Evolutionary conservation across 805 yeast species (phyloP).

Genomic region (Komagataella kurtzmanii): DNA sequence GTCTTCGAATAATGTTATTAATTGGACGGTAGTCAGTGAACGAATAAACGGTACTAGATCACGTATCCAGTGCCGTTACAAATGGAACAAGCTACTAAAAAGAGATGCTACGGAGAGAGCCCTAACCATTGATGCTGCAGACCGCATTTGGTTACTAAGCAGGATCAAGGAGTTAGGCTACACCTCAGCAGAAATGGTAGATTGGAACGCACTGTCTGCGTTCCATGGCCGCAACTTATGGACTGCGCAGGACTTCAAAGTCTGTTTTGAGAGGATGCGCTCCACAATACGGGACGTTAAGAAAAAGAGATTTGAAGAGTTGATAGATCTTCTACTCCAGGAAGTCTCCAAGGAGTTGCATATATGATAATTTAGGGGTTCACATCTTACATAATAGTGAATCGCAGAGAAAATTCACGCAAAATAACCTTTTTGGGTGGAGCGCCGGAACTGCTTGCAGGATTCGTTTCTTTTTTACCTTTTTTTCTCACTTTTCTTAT

Average conservation of each 20-base stretch:
- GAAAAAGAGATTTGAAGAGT: conserved; percentile 20
- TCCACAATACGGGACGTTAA: conserved; percentile 33
- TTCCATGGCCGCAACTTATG: conserved; percentile 31
- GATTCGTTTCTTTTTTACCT: not conserved
- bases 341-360: conserved; percentile 3
- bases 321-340: conserved; percentile 14
- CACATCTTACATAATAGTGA: not conserved
- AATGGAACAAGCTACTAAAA: conserved; percentile 76
- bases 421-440: not conserved
- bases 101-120: conserved; percentile 36
- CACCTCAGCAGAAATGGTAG: conserved; percentile 26
- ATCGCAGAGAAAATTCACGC: not conserved
- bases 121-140: conserved; percentile 28
- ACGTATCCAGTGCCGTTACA: conserved; percentile 89
- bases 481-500: not conserved
- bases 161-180: conserved; percentile 29
- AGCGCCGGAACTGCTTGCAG: not conserved
- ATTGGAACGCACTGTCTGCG: conserved; percentile 43
- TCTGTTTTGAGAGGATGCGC: conserved; percentile 49
- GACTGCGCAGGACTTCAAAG: conserved; percentile 48
- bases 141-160: conserved; percentile 34
- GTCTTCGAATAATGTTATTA: conserved; percentile 33
- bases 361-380: not conserved
- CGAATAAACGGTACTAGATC: conserved; percentile 81
- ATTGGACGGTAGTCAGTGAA: conserved; percentile 90